Percentiles rank a stretch among this genome's conserved stretches.
phyloP scores from a whole-genome alignment of 108 stramenopile genomes.

The Seminavis robusta region DNA sequence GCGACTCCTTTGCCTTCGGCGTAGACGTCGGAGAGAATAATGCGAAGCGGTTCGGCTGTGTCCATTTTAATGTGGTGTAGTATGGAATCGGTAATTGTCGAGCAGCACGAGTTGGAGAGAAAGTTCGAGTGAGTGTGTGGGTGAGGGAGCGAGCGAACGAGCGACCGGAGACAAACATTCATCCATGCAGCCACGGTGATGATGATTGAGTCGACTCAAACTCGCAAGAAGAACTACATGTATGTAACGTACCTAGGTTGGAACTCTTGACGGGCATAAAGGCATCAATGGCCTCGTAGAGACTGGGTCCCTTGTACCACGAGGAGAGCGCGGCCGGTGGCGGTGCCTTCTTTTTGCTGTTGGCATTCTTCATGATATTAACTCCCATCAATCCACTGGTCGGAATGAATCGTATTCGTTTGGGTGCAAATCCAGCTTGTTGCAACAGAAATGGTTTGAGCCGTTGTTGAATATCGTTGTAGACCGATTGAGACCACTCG shows the following conservation, averaged over 20 bases:
- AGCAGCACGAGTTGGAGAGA: constrained; percentile 81
- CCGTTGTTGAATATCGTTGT: constrained; percentile 79
- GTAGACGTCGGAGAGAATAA: constrained; percentile 86
- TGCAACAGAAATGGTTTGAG: constrained; percentile 57
- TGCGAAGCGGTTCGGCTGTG: constrained; percentile 73
- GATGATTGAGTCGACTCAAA: no score
- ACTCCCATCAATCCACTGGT: constrained; percentile 95
- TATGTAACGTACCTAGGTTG: constrained; percentile 8
- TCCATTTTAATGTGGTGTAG: constrained; percentile 64
- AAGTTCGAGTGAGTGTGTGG: no score
- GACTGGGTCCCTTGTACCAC: constrained; percentile 95
- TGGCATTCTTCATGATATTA: constrained; percentile 86
- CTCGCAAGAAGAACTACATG: constrained; percentile 77
- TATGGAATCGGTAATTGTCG: no score
- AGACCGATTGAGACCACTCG: constrained; percentile 85
- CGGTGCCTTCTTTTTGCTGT: constrained; percentile 26
- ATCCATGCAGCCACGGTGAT: no score
- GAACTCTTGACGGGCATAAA: constrained; percentile 92
- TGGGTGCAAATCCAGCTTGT: constrained; percentile 64
- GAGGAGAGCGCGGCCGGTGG: constrained; percentile 21
- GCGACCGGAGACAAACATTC: no score
- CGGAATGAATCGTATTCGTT: constrained; percentile 89
- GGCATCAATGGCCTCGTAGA: constrained; percentile 92
- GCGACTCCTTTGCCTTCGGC: constrained; percentile 73
- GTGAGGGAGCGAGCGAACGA: no score